phyloP scores from a whole-genome alignment of 129 eudicot genomes.

The Deinandra increscens region DNA sequence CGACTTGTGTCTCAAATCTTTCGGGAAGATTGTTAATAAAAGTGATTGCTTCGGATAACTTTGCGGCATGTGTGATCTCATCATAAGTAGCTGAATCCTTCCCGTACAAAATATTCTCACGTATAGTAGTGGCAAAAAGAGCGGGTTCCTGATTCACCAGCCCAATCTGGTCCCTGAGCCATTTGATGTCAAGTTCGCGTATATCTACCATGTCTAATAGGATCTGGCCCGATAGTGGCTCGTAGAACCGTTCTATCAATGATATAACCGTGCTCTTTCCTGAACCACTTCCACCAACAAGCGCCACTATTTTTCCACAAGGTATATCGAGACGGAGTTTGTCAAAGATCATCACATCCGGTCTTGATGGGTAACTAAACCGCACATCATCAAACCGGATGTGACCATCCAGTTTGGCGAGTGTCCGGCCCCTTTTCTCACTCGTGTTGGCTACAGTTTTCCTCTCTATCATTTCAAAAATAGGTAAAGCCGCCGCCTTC shows the following conservation, averaged over 20 bases:
- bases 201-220: slow-evolving; percentile 65
- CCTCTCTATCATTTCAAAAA: slow-evolving; percentile 92
- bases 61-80: slow-evolving; percentile 90
- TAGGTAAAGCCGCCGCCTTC: slow-evolving; percentile 87
- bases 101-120: slow-evolving; percentile 88
- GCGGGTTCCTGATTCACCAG: slow-evolving; percentile 98
- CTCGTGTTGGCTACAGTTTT: slow-evolving; percentile 47
- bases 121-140: slow-evolving; percentile 89
- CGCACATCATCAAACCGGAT: slow-evolving; percentile 74
- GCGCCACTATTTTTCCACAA: slow-evolving; percentile 88
- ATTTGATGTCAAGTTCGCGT: slow-evolving; percentile 72
- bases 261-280: slow-evolving; percentile 98
- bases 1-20: slow-evolving; percentile 96
- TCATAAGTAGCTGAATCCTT: slow-evolving; percentile 83
- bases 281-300: slow-evolving; percentile 98
- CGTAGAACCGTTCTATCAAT: slow-evolving; percentile 91
- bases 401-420: slow-evolving; percentile 71
- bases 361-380: slow-evolving; percentile 95
- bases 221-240: slow-evolving; percentile 72
- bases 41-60: slow-evolving; percentile 83
- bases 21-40: slow-evolving; percentile 94
- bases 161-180: slow-evolving; percentile 93
- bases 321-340: slow-evolving; percentile 75
- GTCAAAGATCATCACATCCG: slow-evolving; percentile 72
- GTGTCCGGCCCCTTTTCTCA: slow-evolving; percentile 50